A percentile compares a stretch with the other conserved stretches of the same genome.
phyloP scores from a whole-genome alignment of 169 alveolate species.

The Pseudocohnilembus persalinus region DNA sequence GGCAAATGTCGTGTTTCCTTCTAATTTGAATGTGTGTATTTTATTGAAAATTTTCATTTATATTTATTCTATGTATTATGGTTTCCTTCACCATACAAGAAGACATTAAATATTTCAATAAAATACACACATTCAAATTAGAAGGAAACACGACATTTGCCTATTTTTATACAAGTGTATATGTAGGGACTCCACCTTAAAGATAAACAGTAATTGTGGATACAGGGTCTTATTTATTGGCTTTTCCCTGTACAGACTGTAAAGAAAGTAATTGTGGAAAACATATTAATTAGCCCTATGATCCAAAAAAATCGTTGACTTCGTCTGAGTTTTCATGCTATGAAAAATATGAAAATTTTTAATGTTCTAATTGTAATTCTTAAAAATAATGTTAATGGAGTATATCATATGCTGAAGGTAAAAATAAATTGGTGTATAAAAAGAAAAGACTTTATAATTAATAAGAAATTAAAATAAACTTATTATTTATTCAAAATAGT shows the following conservation, averaged over 20 bases:
- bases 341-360: not conserved
- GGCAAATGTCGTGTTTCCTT: constrained; percentile 14
- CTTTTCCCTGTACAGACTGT: constrained; percentile 21
- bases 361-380: not conserved
- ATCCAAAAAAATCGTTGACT: not conserved
- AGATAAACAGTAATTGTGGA: constrained; percentile 26
- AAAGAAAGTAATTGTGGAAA: constrained; percentile 2
- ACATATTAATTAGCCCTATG: constrained; percentile 2
- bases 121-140: constrained; percentile 11
- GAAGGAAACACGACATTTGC: constrained; percentile 19
- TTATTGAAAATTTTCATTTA: too few species aligned
- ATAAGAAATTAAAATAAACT: not conserved
- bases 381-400: constrained; percentile 8
- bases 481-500: too few species aligned
- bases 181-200: constrained; percentile 23
- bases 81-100: not conserved
- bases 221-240: constrained; percentile 14
- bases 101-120: too few species aligned
- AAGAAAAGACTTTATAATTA: too few species aligned
- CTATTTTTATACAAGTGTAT: constrained; percentile 8
- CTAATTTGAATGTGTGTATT: constrained; percentile 16
- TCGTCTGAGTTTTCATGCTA: not conserved
- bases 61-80: not conserved
- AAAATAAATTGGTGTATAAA: too few species aligned
- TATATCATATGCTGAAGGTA: constrained; percentile 19